Evolutionary conservation across 2,329 filamentous ascomycete species (phyloP).

Genomic region (Epicoccum sorghinum): DNA sequence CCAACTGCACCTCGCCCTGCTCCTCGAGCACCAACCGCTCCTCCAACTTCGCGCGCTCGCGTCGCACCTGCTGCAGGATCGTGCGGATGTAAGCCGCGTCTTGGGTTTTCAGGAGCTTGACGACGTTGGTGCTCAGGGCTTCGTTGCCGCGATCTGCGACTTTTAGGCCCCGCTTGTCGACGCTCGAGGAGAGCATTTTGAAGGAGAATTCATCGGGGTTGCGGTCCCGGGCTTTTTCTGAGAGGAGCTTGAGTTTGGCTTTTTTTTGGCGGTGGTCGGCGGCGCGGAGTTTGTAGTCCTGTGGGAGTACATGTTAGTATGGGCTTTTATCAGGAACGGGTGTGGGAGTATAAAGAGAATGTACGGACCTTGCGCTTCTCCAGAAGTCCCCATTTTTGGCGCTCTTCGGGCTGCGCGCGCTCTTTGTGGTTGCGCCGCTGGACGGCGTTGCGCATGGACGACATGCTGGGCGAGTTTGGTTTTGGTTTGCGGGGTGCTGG

Average conservation of each 20-base stretch:
- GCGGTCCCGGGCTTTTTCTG: slow-evolving; percentile 64
- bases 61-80: slow-evolving; percentile 61
- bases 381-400: slow-evolving; percentile 84
- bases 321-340: too few species aligned
- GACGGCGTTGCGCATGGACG: slow-evolving; percentile 47
- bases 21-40: slow-evolving; percentile 42
- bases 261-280: slow-evolving; percentile 69
- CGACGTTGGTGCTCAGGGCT: slow-evolving; percentile 60
- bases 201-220: slow-evolving; percentile 73
- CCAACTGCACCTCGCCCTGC: slow-evolving; percentile 49
- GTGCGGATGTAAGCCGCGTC: slow-evolving; percentile 67
- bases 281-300: slow-evolving; percentile 70
- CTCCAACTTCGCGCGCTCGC: slow-evolving; percentile 59
- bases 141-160: slow-evolving; percentile 54
- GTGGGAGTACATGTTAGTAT: neutral
- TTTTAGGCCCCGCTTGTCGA: slow-evolving; percentile 52
- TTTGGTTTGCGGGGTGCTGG: too few species aligned
- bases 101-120: slow-evolving; percentile 69
- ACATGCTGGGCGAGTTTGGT: slow-evolving; percentile 36
- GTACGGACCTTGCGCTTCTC: slow-evolving; percentile 80
- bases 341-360: too few species aligned
- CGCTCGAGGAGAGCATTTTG: slow-evolving; percentile 63
- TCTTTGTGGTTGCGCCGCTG: slow-evolving; percentile 87
- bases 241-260: slow-evolving; percentile 63
- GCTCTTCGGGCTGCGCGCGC: slow-evolving; percentile 83